These are phyloP conservation scores for Botrytis medusae DNA, from an alignment of 2,329 filamentous ascomycete genomes.

Conservation along the genomic window DNA sequence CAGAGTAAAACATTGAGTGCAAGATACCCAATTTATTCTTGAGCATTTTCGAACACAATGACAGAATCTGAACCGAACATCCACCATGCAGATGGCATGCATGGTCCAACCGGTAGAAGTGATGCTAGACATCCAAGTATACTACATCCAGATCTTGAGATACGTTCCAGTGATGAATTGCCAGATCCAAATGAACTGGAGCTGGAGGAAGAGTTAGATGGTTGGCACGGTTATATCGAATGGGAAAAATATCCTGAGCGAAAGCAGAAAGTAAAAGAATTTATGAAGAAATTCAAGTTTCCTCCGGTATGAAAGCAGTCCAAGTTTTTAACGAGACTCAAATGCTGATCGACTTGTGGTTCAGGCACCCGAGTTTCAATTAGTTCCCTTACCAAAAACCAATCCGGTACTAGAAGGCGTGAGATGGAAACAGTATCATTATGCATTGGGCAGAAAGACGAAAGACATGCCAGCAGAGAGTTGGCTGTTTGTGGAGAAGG, in stretches of 20 bases:
- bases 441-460: constrained; percentile 50
- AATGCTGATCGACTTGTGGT: not conserved
- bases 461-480: constrained; percentile 54
- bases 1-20: not conserved
- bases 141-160: constrained; percentile 21
- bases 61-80: not conserved
- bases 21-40: not conserved
- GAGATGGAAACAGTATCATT: constrained; percentile 59
- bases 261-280: constrained; percentile 57
- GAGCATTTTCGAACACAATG: not conserved
- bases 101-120: not conserved
- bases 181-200: constrained; percentile 18
- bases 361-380: constrained; percentile 53
- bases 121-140: constrained; percentile 15
- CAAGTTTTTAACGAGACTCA: too few relatives aligned
- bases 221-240: constrained; percentile 53
- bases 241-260: constrained; percentile 71
- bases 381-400: constrained; percentile 53
- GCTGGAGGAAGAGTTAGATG: constrained; percentile 18
- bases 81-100: not conserved
- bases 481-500: constrained; percentile 55
- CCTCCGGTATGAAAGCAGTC: constrained; percentile 33
- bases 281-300: constrained; percentile 54
- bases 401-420: constrained; percentile 58
- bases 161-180: constrained; percentile 17